Base-by-base conservation (phyloP, 1,284 basidiomycete genomes). In the Sparassis latifolia region DNA sequence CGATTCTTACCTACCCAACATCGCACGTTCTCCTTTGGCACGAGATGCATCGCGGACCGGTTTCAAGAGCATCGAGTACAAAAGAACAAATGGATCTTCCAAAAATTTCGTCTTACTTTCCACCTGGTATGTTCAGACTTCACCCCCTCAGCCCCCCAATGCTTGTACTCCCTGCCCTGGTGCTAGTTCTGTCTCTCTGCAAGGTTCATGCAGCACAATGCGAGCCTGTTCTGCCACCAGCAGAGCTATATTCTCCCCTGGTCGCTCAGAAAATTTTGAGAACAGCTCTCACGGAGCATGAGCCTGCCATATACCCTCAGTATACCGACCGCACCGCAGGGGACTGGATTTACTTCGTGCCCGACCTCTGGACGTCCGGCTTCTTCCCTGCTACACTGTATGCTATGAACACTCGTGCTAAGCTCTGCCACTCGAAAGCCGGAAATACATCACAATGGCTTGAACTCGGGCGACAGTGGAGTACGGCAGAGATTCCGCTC, bases 341-440 rank as follows among this genome's bases (percentile, higher is more conserved):
- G 0, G 59, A 59, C 12, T 87, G 82, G 82, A 59, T 65, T 3
- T 75, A 70, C 52, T 80, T 82, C 62, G 45, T 54, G 3, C 72
- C 77, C 0, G 74, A 83, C 57, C 76, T 73, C 3, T 86, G 85
- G 84, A 85, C 84, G 1, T 75, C 79, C 4, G 83, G 81, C 0
- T 87, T 87, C 71, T 80, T 86, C 63, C 81, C 84, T 0, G 70
- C 74, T 7, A 76, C 77, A 2, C 65, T 78, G 29, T 86, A 86
- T 56, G 78, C 76, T 4, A 66, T 86, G 53, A 69, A 82, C 59
- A 69, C 72, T 42, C 71, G 84, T 29, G 68, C 70, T 51, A 57
- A 58, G 28, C 64, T 81, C 3, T 86, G 83, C 54, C 69, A 67
- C 32, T 66, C 70, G 5, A 63, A 60, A 12, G 64, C 59, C 3